A percentile compares a stretch with the other conserved stretches of the same genome.
phyloP scores from a whole-genome alignment of 164 flowering plant genomes.

The Annona squamosa region DNA sequence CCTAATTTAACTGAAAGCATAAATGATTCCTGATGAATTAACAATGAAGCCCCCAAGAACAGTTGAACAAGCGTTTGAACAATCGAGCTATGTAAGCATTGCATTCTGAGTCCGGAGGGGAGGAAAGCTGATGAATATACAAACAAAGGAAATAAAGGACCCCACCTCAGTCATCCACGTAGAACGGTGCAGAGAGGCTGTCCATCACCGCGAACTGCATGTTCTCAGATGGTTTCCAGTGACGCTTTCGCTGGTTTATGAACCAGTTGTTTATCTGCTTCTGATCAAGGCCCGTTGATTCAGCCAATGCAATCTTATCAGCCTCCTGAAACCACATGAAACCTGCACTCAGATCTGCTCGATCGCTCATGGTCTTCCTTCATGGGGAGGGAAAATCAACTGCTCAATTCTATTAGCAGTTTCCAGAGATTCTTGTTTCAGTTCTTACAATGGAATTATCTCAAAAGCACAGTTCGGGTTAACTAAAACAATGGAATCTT shows the following conservation, averaged over 20 bases:
- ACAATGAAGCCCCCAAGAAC: background rate
- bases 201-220: conserved; percentile 61
- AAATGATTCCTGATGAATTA: no score
- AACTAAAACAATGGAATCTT: no score
- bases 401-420: no score
- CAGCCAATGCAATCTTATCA: conserved; percentile 49
- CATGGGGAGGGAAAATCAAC: no score
- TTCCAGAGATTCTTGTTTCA: no score
- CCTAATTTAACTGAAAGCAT: no score
- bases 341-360: background rate
- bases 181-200: conserved; percentile 34
- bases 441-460: no score
- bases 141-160: background rate
- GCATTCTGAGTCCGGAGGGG: background rate
- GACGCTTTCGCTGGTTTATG: conserved; percentile 62
- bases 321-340: conserved; percentile 36
- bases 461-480: no score
- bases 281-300: conserved; percentile 53
- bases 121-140: background rate
- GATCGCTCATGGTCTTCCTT: no score
- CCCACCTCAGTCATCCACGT: conserved; percentile 24
- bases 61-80: background rate
- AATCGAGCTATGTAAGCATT: conserved; percentile 12
- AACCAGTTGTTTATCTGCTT: conserved; percentile 73
- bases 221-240: conserved; percentile 73